Conservation (phyloP, 192 early-diverging fungal genomes). For the Coemansia sp. region DNA sequence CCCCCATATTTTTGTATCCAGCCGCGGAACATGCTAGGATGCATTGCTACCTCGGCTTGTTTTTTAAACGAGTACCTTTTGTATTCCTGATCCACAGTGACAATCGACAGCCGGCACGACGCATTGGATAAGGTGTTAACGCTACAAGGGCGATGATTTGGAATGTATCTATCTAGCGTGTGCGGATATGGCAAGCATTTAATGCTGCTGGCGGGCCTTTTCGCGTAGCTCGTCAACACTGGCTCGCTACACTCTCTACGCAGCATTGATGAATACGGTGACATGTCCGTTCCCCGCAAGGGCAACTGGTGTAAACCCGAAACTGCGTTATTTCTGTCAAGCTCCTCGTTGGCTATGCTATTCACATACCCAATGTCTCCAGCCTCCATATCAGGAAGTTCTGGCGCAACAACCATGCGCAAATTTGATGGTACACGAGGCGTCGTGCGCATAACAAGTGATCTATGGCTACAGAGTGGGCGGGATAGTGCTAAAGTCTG, state of each 20-base stretch:
- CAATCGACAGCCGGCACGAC: slow-evolving; percentile 48
- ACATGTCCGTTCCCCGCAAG: neutral
- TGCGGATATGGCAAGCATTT: slow-evolving; percentile 41
- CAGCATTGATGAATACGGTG: slow-evolving; percentile 9
- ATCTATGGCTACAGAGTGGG: slow-evolving; percentile 11
- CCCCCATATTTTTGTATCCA: slow-evolving; percentile 44
- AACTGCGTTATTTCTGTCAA: neutral
- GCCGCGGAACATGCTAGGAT: slow-evolving; percentile 43
- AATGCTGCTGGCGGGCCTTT: slow-evolving; percentile 15
- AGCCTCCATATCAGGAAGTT: neutral
- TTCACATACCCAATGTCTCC: neutral
- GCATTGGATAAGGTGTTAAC: slow-evolving; percentile 17
- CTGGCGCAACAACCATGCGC: slow-evolving; percentile 26
- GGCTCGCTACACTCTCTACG: slow-evolving; percentile 35
- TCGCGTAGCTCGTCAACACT: slow-evolving; percentile 15
- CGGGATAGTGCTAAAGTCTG: neutral
- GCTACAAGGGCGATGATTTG: slow-evolving; percentile 34
- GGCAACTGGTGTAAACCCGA: neutral
- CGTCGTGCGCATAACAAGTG: slow-evolving; percentile 19
- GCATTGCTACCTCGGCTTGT: slow-evolving; percentile 27
- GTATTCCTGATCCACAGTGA: slow-evolving; percentile 41
- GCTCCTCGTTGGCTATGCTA: neutral
- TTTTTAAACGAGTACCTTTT: slow-evolving; percentile 48
- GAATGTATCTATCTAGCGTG: slow-evolving; percentile 38
- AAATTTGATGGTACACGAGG: slow-evolving; percentile 49